These are phyloP conservation scores for Brassica juncea DNA, from an alignment of 345 rosid genomes.

Conservation along the genomic window DNA sequence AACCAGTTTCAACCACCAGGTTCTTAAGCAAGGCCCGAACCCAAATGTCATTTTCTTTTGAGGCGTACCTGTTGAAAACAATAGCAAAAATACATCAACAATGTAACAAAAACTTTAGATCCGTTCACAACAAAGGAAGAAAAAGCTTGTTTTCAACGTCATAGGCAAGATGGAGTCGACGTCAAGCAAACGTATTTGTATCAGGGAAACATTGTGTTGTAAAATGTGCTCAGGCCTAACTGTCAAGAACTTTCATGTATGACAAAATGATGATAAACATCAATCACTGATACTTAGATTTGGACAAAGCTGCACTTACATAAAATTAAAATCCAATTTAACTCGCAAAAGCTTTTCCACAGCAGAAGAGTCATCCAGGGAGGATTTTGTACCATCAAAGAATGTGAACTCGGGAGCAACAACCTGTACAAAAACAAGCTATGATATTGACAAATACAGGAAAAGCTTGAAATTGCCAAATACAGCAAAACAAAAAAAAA, in stretches of 20 bases:
- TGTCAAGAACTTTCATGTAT: conserved; percentile 11
- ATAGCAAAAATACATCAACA: conserved; percentile 22
- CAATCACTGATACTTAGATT: conserved; percentile 10
- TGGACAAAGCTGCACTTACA: conserved; percentile 54
- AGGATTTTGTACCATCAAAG: conserved; percentile 91
- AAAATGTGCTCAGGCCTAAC: conserved; percentile 3
- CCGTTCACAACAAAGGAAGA: conserved; percentile 4
- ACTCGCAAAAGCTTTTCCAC: conserved; percentile 96
- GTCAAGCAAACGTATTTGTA: conserved; percentile 16
- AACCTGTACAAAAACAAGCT: conserved; percentile 53
- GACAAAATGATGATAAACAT: conserved; percentile 14
- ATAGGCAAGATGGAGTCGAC: conserved; percentile 13
- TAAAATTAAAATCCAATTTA: conserved; percentile 91
- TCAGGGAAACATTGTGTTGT: conserved; percentile 11
- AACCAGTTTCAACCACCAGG: conserved; percentile 88
- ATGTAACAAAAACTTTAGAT: conserved; percentile 3
- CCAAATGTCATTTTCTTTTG: conserved; percentile 96
- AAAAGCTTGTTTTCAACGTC: conserved; percentile 9
- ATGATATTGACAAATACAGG: conserved; percentile 9
- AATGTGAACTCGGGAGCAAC: conserved; percentile 94
- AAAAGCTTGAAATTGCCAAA: conserved; percentile 13
- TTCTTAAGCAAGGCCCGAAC: conserved; percentile 82
- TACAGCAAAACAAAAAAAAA: not conserved
- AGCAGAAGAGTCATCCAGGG: conserved; percentile 70
- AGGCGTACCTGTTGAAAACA: conserved; percentile 68